Evolutionary conservation across 163 green algal genomes (phyloP), one percentile per base, ranked within the genome.

Genomic region (Smithsoniella earleae): DNA sequence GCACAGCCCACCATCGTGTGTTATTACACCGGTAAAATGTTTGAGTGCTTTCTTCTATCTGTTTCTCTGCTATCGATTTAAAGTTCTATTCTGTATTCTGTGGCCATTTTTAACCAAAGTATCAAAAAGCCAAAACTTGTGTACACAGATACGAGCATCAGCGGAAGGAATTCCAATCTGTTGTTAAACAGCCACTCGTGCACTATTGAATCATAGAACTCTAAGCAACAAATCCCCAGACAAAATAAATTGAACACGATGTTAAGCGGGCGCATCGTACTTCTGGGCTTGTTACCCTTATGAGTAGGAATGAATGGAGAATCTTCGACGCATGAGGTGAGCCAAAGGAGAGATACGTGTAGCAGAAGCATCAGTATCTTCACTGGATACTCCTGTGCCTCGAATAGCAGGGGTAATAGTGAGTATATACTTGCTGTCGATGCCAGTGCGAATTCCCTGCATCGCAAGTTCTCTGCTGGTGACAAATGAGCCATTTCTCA

Each of bases 391-490:
- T 96, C 90, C 3, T 82, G 40, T n/a, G 62, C 62, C 37, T 78
- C 46, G 62, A 91, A 93, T 2, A 98, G 81, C 75, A 98, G 86
- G 2, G 92, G 92, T 49, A 96, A 84, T 46, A 97, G 78, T 0
- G 85, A 86, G 55, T 90, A 90, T 76, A 90, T 79, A 6, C 76
- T 77, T 44, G 84, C 80, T 5, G 81, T 84, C 10, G 77, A 77
- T 3, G 92, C 62, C 74, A 92, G 75, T 31, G 91, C 36, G 62
- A 85, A 92, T 22, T 86, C 46, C 8, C 74, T 46, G 0, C 36
- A 90, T 20, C 2, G 79, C 77, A 31, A 83, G 64, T 2, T 30
- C 30, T 8, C 13, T 22, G 16, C 18, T 44, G n/a, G 4, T 13
- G 4, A 73, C 6, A n/a, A n/a, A n/a, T 8, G 16, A 73, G 62